These are phyloP conservation scores for Ilyonectria sp. DNA, from an alignment of 2,329 filamentous ascomycete species.

Conservation along the genomic window DNA sequence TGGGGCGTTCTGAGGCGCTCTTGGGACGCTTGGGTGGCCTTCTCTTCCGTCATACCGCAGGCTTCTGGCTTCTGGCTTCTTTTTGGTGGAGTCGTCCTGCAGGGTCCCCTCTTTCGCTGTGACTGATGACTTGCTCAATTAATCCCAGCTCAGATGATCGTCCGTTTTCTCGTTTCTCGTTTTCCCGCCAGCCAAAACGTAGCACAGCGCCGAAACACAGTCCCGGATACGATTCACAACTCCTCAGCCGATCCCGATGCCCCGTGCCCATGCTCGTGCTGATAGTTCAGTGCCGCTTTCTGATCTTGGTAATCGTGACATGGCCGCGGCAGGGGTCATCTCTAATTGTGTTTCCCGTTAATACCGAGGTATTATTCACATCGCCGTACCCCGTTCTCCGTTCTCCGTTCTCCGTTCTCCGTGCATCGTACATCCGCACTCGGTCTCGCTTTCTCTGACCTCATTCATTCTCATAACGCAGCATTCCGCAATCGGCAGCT, in stretches of 20 bases:
- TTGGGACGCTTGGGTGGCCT: background rate
- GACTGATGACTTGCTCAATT: background rate
- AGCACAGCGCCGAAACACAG: background rate
- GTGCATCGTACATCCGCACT: slow-evolving; percentile 4
- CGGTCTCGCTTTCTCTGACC: background rate
- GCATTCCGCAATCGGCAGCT: slow-evolving; percentile 23
- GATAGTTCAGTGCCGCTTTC: slow-evolving; percentile 5
- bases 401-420: too few relatives aligned
- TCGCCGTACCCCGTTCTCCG: background rate
- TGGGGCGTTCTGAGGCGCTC: background rate
- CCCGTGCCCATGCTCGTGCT: slow-evolving; percentile 1
- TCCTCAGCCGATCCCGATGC: background rate
- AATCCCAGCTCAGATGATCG: slow-evolving; percentile 14
- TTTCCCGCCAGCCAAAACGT: slow-evolving; percentile 8
- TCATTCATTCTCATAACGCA: slow-evolving; percentile 13
- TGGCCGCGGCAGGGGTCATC: background rate
- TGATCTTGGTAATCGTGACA: slow-evolving; percentile 10
- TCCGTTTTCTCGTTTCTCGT: slow-evolving; percentile 22
- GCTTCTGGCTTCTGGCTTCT: slow-evolving; percentile 13
- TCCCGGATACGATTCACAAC: background rate
- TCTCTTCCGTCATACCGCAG: slow-evolving; percentile 25
- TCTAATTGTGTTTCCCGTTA: background rate
- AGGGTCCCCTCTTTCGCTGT: slow-evolving; percentile 24
- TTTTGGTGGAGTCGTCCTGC: slow-evolving; percentile 24
- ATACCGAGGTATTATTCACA: slow-evolving; percentile 2